Conservation (phyloP, 1,139 yeast genomes). For the Geotrichum fermentans region DNA sequence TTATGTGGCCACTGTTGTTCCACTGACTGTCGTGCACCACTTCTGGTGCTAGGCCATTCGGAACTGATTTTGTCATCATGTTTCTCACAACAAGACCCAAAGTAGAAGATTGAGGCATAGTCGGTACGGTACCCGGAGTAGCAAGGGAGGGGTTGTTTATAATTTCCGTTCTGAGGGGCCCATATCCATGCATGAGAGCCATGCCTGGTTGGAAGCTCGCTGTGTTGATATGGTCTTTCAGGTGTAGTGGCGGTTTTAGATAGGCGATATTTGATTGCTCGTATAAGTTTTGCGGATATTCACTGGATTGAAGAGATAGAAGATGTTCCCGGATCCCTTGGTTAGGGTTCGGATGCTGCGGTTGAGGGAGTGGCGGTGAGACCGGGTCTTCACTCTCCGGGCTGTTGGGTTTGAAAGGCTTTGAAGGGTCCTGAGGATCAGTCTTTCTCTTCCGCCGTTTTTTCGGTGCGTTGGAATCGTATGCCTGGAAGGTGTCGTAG, state of each 20-base stretch:
- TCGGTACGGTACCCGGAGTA: background rate
- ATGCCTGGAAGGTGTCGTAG: conserved; percentile 20
- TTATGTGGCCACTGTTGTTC: background rate
- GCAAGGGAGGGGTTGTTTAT: background rate
- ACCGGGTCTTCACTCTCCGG: background rate
- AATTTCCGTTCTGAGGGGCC: background rate
- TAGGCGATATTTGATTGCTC: background rate
- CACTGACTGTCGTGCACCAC: too few species aligned
- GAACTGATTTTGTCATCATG: background rate
- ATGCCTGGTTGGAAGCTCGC: background rate
- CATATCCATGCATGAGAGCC: background rate
- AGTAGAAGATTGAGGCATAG: background rate
- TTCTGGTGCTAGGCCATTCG: background rate
- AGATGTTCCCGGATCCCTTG: too few species aligned
- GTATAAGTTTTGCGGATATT: too few species aligned
- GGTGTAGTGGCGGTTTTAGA: background rate
- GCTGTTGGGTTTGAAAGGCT: background rate
- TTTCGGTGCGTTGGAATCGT: conserved; percentile 15
- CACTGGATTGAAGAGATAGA: background rate
- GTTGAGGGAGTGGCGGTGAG: background rate
- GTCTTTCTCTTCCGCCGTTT: conserved; percentile 12
- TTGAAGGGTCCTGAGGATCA: background rate
- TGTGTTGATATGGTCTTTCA: background rate
- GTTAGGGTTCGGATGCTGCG: background rate
- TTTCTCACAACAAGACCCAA: background rate